phyloP scores from a whole-genome alignment of 257 asterid species.

The Solanum acaule region DNA sequence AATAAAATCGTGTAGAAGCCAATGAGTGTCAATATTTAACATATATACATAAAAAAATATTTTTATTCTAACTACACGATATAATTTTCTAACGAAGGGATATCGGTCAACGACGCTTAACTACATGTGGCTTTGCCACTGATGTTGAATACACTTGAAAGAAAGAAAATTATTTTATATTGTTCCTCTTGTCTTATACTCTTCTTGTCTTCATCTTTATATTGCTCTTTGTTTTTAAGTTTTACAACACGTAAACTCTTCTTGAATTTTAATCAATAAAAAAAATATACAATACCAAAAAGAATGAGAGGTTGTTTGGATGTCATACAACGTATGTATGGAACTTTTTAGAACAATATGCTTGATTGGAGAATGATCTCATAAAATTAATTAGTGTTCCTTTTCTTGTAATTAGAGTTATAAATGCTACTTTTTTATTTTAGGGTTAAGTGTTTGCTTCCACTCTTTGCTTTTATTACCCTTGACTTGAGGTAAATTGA shows the following conservation, averaged over 20 bases:
- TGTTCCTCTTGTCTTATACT: neutral
- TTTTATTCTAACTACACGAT: too few relatives aligned
- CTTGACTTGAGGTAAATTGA: neutral
- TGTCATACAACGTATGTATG: neutral
- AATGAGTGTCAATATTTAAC: too few relatives aligned
- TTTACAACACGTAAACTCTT: neutral
- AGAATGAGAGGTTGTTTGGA: neutral
- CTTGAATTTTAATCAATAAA: neutral
- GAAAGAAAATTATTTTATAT: too few relatives aligned
- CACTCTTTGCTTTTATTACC: neutral
- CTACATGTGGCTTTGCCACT: too few relatives aligned
- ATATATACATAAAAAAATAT: too few relatives aligned
- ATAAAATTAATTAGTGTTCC: neutral
- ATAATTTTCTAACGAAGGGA: too few relatives aligned
- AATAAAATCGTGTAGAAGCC: too few relatives aligned
- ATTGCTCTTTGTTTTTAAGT: too few relatives aligned
- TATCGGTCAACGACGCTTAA: too few relatives aligned
- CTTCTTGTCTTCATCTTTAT: neutral
- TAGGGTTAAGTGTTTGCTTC: neutral
- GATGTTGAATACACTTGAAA: too few relatives aligned
- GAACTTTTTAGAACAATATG: neutral
- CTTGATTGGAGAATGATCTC: neutral
- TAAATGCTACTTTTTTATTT: neutral
- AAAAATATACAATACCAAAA: neutral
- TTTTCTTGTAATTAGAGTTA: neutral